Conservation (phyloP, 164 flowering plant genomes). For the Piper betle region DNA sequence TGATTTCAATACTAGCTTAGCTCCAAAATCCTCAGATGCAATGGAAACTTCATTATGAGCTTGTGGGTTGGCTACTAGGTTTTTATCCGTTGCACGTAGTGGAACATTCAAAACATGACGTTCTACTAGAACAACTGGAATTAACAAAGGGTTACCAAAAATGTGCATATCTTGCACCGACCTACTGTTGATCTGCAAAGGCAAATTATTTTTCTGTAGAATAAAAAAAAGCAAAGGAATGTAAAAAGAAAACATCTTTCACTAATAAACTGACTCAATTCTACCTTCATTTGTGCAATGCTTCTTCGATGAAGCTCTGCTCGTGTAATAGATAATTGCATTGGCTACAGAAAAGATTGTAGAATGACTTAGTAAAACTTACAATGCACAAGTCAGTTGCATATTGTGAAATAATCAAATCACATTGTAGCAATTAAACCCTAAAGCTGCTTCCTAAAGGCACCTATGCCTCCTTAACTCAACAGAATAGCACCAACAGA, state of each 20-base stretch:
- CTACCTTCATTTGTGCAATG: conserved; percentile 91
- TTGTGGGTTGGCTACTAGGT: conserved; percentile 34
- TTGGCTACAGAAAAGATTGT: conserved; percentile 40
- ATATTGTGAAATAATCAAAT: no score
- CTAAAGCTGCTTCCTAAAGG: neutral
- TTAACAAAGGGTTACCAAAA: conserved; percentile 66
- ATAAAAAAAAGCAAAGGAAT: neutral
- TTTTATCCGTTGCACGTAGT: conserved; percentile 41
- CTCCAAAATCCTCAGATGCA: conserved; percentile 15
- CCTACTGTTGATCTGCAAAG: conserved; percentile 71
- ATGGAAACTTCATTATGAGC: conserved; percentile 29
- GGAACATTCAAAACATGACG: conserved; percentile 63
- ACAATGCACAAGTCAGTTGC: neutral
- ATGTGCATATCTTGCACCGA: conserved; percentile 90
- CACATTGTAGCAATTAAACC: neutral
- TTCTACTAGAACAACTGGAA: conserved; percentile 78
- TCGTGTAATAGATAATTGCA: conserved; percentile 57
- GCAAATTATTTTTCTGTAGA: neutral
- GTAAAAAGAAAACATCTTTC: neutral
- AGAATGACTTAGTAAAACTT: neutral
- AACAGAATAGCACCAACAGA: neutral
- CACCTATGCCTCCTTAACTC: neutral
- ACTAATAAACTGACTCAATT: conserved; percentile 4
- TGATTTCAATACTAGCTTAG: conserved; percentile 20
- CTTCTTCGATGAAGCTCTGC: conserved; percentile 94